Percentiles rank a stretch among this genome's conserved stretches.
These are phyloP conservation scores for Globisporangium paroecandrum DNA, from an alignment of 352 stramenopile species.

Conservation along the genomic window DNA sequence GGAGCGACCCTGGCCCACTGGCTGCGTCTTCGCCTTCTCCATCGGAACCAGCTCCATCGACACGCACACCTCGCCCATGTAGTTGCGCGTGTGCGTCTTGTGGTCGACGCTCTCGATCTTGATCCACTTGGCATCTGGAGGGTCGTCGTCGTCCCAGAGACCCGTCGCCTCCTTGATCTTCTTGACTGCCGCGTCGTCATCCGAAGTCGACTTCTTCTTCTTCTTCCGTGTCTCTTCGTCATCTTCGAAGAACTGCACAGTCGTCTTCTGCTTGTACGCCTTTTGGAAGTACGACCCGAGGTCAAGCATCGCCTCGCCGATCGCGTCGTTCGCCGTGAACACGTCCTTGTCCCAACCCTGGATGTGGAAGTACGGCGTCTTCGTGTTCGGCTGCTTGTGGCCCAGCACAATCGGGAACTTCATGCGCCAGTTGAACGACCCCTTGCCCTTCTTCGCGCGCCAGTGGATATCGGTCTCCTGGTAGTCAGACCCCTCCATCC, in stretches of 20 bases:
- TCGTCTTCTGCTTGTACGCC: constrained; percentile 75
- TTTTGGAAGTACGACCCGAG: constrained; percentile 68
- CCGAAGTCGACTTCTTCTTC: constrained; percentile 72
- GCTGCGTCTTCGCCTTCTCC: constrained; percentile 76
- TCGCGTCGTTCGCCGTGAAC: constrained; percentile 90
- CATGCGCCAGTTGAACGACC: constrained; percentile 94
- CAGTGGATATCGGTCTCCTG: constrained; percentile 94
- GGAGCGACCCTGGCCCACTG: constrained; percentile 78
- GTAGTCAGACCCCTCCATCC: constrained; percentile 78
- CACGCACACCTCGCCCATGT: constrained; percentile 86
- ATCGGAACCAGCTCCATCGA: constrained; percentile 86
- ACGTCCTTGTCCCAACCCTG: constrained; percentile 94
- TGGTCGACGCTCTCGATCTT: constrained; percentile 81
- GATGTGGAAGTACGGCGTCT: constrained; percentile 92
- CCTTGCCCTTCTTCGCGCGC: constrained; percentile 92
- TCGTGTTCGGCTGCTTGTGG: constrained; percentile 82
- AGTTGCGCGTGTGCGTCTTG: constrained; percentile 75
- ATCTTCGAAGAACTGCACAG: constrained; percentile 82
- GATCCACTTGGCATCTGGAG: constrained; percentile 79
- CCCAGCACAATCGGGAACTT: constrained; percentile 90
- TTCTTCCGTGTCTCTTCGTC: constrained; percentile 69
- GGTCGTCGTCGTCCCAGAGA: constrained; percentile 81
- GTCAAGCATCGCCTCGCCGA: constrained; percentile 85
- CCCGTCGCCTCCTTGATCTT: constrained; percentile 84
- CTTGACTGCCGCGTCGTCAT: constrained; percentile 74